phyloP scores from a whole-genome alignment of 2,329 filamentous ascomycete species.

The Aspergillus udagawae region DNA sequence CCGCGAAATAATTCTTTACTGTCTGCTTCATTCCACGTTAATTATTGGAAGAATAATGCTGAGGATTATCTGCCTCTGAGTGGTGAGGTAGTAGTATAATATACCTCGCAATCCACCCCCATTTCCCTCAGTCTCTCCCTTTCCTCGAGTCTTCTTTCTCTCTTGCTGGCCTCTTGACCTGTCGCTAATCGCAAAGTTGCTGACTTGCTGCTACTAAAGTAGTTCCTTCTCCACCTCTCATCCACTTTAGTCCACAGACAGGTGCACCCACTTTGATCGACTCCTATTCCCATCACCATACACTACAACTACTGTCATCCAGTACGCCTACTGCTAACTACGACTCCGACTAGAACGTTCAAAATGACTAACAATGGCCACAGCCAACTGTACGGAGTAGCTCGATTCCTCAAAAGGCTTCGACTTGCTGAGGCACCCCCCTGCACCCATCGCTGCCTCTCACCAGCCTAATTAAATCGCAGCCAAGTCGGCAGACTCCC shows the following conservation, averaged over 20 bases:
- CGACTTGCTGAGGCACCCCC: neutral
- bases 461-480: neutral
- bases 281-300: neutral
- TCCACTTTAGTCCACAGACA: neutral
- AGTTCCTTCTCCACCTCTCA: neutral
- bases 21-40: neutral
- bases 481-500: slow-evolving; percentile 10
- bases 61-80: too few species aligned
- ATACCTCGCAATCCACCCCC: neutral
- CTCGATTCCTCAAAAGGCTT: neutral
- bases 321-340: neutral
- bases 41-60: neutral
- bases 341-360: neutral
- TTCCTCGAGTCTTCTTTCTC: neutral
- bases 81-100: neutral
- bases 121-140: neutral
- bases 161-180: neutral
- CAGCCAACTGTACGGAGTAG: neutral
- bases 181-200: neutral
- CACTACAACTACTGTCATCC: neutral
- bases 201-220: neutral
- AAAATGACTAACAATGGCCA: neutral
- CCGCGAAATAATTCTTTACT: neutral
- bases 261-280: neutral
- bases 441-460: slow-evolving; percentile 2